Conservation (phyloP, 768 basidiomycete genomes). For the Paxillus involutus region DNA sequence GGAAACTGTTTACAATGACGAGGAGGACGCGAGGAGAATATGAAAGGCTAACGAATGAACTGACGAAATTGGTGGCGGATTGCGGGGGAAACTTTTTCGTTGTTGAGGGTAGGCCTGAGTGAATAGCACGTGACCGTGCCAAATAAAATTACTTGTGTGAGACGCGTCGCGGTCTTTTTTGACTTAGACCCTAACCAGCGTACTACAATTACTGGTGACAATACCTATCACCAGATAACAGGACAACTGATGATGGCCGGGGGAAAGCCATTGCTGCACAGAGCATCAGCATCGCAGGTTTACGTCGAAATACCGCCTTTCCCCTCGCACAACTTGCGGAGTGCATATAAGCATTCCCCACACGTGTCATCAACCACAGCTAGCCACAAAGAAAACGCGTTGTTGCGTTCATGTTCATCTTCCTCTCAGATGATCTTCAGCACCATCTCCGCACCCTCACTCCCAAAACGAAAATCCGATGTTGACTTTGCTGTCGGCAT, state of each 20-base stretch:
- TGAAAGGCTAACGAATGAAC: neutral
- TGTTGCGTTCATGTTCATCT: conserved; percentile 39
- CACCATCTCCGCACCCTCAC: conserved; percentile 27
- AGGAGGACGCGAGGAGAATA: neutral
- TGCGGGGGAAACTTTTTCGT: conserved; percentile 16
- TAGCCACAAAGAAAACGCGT: conserved; percentile 46
- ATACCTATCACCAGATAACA: neutral
- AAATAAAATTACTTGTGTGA: conserved; percentile 12
- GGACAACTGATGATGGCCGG: conserved; percentile 18
- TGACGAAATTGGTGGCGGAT: neutral
- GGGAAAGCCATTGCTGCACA: conserved; percentile 18
- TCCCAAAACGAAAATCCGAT: conserved; percentile 54
- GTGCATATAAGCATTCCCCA: conserved; percentile 15
- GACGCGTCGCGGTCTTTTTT: conserved; percentile 23
- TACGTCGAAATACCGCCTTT: conserved; percentile 63
- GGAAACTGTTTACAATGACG: conserved; percentile 1
- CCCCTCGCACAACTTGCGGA: conserved; percentile 35
- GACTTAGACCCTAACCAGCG: conserved; percentile 16
- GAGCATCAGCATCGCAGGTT: conserved; percentile 43
- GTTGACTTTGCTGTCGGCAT: conserved; percentile 21
- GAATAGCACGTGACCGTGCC: conserved; percentile 31
- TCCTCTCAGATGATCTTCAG: conserved; percentile 29
- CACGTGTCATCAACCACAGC: conserved; percentile 28
- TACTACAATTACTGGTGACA: neutral
- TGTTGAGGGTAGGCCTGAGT: conserved; percentile 32